Percentiles rank a stretch among this genome's conserved stretches.
Evolutionary conservation across 2,329 filamentous ascomycete species (phyloP).

Genomic region (Hyphodiscus sp.): DNA sequence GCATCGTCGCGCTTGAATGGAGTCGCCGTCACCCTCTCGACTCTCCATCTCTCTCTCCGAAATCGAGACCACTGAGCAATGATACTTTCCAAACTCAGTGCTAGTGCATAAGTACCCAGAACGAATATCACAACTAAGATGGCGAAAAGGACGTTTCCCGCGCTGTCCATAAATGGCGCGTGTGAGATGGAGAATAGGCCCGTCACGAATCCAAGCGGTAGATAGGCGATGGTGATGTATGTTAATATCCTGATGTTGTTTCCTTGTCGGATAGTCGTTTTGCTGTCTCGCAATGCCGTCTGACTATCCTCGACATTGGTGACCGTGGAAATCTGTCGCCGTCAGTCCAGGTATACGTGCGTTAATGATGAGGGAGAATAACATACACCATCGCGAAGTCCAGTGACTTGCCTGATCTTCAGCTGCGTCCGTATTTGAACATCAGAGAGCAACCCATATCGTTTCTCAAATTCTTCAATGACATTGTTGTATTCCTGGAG

Average conservation of each 20-base stretch:
- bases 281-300: neutral
- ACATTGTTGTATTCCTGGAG: conserved; percentile 14
- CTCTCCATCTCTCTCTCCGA: neutral
- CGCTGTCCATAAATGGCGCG: conserved; percentile 8
- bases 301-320: conserved; percentile 10
- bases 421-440: conserved; percentile 14
- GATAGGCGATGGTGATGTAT: conserved; percentile 54
- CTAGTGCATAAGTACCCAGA: conserved; percentile 13
- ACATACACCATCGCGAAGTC: conserved; percentile 16
- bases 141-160: conserved; percentile 8
- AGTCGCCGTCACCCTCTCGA: neutral
- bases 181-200: conserved; percentile 11
- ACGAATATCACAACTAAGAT: conserved; percentile 12
- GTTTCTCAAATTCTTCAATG: conserved; percentile 19
- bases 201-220: conserved; percentile 51
- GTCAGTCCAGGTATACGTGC: neutral
- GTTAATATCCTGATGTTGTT: conserved; percentile 54
- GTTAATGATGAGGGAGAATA: neutral
- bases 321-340: conserved; percentile 14
- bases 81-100: conserved; percentile 13
- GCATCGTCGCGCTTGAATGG: neutral
- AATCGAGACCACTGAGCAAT: conserved; percentile 8
- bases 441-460: conserved; percentile 13
- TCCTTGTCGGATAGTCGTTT: conserved; percentile 37
- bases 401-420: conserved; percentile 15